Evolutionary conservation across 495 filamentous ascomycete species (phyloP).

Genomic region (Xylaria castorea): DNA sequence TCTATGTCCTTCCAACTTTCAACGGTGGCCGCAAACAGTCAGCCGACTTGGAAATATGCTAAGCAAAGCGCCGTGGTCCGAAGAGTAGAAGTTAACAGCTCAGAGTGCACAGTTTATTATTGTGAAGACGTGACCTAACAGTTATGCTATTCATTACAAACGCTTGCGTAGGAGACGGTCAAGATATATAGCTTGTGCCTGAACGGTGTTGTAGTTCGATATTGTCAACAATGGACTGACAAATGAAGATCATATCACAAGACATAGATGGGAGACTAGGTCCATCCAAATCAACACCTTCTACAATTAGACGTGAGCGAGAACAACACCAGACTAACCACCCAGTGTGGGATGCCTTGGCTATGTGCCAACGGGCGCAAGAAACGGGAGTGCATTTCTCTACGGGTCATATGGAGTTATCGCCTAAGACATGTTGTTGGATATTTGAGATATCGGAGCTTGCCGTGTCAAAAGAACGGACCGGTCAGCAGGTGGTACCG

Average conservation of each 20-base stretch:
- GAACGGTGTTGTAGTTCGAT: neutral
- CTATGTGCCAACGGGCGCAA: too few species aligned
- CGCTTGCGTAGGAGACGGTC: neutral
- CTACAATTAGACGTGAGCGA: neutral
- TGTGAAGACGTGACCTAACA: neutral
- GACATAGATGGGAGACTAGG: neutral
- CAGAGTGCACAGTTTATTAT: neutral
- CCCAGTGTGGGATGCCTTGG: neutral
- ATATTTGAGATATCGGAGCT: neutral
- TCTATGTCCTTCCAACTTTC: neutral
- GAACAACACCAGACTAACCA: neutral
- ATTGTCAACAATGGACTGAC: neutral
- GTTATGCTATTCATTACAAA: neutral
- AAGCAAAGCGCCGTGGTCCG: neutral
- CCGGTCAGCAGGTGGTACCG: too few species aligned
- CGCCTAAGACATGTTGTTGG: neutral
- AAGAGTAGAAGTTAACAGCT: neutral
- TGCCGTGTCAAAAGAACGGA: too few species aligned
- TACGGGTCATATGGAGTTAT: neutral
- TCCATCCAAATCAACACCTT: neutral
- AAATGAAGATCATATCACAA: neutral
- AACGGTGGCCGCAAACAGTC: neutral
- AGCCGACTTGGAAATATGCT: neutral
- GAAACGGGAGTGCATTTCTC: neutral
- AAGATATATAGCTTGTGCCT: neutral